Base-by-base conservation (phyloP, 306 rosid species). In the Fragaria vesca region DNA sequence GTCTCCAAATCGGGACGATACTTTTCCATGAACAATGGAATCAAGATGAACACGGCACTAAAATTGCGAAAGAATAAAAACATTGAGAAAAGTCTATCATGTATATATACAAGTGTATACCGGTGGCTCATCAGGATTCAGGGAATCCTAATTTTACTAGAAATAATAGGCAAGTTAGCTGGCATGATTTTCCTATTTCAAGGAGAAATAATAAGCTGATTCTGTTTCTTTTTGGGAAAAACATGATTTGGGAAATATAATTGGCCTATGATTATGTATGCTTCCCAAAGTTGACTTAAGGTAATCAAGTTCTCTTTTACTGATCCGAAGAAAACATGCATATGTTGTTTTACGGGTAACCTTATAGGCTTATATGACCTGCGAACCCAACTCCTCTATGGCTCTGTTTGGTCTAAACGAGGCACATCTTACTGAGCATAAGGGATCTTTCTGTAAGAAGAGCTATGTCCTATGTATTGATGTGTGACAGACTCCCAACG, bases 1-100 rank as follows among this genome's bases (percentile, higher is more conserved):
- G 98, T 91, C 69, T 93, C 98, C 84, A 86, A 87, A 77, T 91
- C 90, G 1, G 97, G 96, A 71, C 94, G 85, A 1, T 87, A 90
- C 83, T 85, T 93, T 96, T 89, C 91, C 98, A 90, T 93, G 36
- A 4, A 0, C 2, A 0, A 16, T 52, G 5, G 21, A 30, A 17
- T 3, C 67, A 81, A 6, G 36, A 46, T 16, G 36, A 60, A 67
- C 4, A 71, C 9, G 42, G 48, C 26, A 47, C 12, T 12, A 47
- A 1, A 45, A 1, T 30, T 9, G 36, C 10, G 50, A 55, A 6
- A 51, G 57, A 51, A 47, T 47, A 12, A 3, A 32, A 45, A 2
- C 15, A 11, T 45, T 10, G 2, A 12, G 26, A 74, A 18, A 54
- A 20, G 62, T n/a, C 12, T n/a, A 12, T n/a, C 62, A 20, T 7